These are phyloP conservation scores for Tarenaya hassleriana DNA, from an alignment of 345 rosid genomes.

Conservation along the genomic window DNA sequence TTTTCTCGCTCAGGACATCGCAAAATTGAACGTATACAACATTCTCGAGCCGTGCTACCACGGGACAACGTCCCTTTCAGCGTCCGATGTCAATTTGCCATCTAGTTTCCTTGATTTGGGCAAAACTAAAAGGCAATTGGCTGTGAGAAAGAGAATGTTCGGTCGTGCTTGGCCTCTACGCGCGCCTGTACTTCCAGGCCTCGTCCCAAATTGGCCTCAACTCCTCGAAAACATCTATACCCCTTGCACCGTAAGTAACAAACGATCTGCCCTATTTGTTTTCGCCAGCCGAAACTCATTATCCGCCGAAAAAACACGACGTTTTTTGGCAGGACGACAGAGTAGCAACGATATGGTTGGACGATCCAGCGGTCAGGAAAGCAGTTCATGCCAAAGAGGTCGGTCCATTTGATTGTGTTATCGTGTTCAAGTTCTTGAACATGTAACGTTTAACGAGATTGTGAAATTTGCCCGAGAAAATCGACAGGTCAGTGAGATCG, in stretches of 20 bases:
- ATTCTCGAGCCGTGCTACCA: slow-evolving; percentile 86
- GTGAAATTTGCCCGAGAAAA: neutral
- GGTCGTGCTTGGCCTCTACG: slow-evolving; percentile 94
- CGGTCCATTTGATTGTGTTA: slow-evolving; percentile 13
- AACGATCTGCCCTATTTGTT: neutral
- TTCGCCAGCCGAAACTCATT: neutral
- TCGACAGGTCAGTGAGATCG: slow-evolving; percentile 38
- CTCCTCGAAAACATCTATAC: slow-evolving; percentile 32
- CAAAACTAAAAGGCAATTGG: slow-evolving; percentile 50
- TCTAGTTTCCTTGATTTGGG: slow-evolving; percentile 51
- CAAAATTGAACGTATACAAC: slow-evolving; percentile 60
- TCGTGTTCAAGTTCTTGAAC: neutral
- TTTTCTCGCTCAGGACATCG: slow-evolving; percentile 35
- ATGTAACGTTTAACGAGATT: neutral
- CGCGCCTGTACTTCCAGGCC: slow-evolving; percentile 72
- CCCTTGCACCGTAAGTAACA: slow-evolving; percentile 63
- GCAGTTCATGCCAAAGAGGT: slow-evolving; percentile 68
- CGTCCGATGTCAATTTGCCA: slow-evolving; percentile 40
- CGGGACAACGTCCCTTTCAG: slow-evolving; percentile 18
- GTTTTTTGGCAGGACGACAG: slow-evolving; percentile 49
- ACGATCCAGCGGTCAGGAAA: slow-evolving; percentile 57
- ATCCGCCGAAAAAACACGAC: neutral
- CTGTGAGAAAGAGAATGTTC: slow-evolving; percentile 74
- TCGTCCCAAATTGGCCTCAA: slow-evolving; percentile 85
- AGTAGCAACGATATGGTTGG: slow-evolving; percentile 75